Evolutionary conservation across 805 yeast species (phyloP), one percentile per base, ranked within the genome.

Genomic region (Kuraishia ogatae): DNA sequence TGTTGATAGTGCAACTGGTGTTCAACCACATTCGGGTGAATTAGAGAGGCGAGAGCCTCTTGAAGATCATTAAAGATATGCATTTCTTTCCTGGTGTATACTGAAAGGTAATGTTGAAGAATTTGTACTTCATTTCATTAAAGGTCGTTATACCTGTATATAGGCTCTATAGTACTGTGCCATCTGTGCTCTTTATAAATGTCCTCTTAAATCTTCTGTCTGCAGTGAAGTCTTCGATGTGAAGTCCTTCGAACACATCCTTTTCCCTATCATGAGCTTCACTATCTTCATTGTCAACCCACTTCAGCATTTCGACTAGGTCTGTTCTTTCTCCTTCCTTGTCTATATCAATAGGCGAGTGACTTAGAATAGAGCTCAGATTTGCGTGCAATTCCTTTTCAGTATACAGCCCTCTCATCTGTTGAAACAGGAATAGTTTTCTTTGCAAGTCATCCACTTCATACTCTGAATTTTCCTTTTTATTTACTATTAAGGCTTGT

Each of bases 191-290:
- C n/a, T 15, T 24, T 21, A 13, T 29, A 49, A 11, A 39, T 39
- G 15, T 39, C 52, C 48, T 48, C 51, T 35, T 26, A 39, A 39
- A 24, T 5, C 7, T n/a, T 21, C 23, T 13, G 4, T 56, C 54
- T 4, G 54, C 54, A 20, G 60, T 59, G 48, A 59, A 63, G 56
- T 65, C 68, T 2, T 54, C 53, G 10, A 39, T 29, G 35, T 59
- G 53, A 24, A 65, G 55, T 2, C 64, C 68, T 26, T 56, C 57
- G 46, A 62, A 65, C 21, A 59, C 57, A 28, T 53, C 50, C 6
- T 54, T 55, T 13, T 60, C 61, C 24, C 55, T 48, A 19, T 48
- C 54, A 5, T 49, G 48, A 24, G 39, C 43, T 20, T 51, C 52
- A 26, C 52, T 48, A 15, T 22, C 35, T n/a, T 21, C 46, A 22